Conservation (phyloP, 495 filamentous ascomycete species). For the Podospora tetraspora region DNA sequence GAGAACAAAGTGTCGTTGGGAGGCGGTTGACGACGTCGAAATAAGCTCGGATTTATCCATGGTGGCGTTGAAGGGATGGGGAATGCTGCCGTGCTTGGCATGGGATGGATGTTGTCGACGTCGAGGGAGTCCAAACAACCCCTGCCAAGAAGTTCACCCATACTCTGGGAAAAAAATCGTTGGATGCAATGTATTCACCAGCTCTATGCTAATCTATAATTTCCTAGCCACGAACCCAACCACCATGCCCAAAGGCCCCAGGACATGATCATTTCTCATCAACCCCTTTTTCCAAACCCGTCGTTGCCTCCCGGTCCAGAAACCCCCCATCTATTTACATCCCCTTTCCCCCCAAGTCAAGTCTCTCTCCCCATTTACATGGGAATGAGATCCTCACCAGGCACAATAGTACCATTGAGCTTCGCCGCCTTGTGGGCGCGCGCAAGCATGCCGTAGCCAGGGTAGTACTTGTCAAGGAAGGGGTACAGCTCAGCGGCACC, state of each 20-base stretch:
- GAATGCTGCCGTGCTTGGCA: not conserved
- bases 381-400: conserved; percentile 34
- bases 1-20: not conserved
- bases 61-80: not conserved
- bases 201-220: not conserved
- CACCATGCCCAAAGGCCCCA: not conserved
- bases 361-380: not conserved
- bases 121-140: not conserved
- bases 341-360: not conserved
- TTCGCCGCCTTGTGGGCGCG: conserved; percentile 40
- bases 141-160: not conserved
- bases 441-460: conserved; percentile 43
- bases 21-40: not conserved
- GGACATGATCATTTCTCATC: not conserved
- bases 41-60: not conserved
- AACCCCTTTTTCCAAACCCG: not conserved
- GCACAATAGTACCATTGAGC: conserved; percentile 37
- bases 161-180: not conserved
- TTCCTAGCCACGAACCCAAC: not conserved
- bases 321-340: not conserved
- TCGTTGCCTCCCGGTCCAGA: not conserved
- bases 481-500: conserved; percentile 58
- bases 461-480: conserved; percentile 55
- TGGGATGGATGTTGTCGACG: not conserved
- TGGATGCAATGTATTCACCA: not conserved